These are phyloP conservation scores for Pelargonium nanum DNA, from an alignment of 345 rosid genomes.

Conservation along the genomic window DNA sequence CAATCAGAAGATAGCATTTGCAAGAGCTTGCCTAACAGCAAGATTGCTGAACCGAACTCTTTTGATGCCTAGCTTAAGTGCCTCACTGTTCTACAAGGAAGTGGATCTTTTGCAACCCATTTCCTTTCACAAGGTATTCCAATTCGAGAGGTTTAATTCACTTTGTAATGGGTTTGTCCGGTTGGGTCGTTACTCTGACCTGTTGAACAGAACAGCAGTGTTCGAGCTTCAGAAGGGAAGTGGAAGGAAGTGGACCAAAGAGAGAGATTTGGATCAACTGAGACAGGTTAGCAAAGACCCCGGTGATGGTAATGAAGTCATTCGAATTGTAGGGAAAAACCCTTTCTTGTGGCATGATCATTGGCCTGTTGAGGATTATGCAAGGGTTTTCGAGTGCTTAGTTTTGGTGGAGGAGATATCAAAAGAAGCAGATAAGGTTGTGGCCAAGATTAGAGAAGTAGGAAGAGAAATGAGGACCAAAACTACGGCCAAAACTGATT, in stretches of 20 bases:
- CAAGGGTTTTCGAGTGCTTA: constrained; percentile 75
- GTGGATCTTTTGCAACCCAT: constrained; percentile 66
- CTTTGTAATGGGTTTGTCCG: constrained; percentile 65
- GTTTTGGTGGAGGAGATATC: constrained; percentile 62
- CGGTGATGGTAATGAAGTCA: constrained; percentile 48
- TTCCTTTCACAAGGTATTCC: constrained; percentile 68
- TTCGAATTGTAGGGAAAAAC: constrained; percentile 65
- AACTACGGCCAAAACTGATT: constrained; percentile 1
- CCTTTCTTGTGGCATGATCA: constrained; percentile 99
- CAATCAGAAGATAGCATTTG: constrained; percentile 95
- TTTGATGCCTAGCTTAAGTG: constrained; percentile 85
- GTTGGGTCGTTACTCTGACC: constrained; percentile 50
- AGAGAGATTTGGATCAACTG: constrained; percentile 72
- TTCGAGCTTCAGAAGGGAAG: constrained; percentile 73
- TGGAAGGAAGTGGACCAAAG: constrained; percentile 87
- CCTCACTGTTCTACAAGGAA: constrained; percentile 91
- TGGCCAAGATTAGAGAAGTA: constrained; percentile 50
- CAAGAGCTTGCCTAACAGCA: constrained; percentile 89
- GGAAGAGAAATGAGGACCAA: constrained; percentile 31
- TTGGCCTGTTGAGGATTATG: constrained; percentile 90
- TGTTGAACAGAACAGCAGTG: constrained; percentile 30
- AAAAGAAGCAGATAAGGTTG: constrained; percentile 68
- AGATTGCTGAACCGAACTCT: constrained; percentile 79
- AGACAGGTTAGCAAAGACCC: constrained; percentile 25
- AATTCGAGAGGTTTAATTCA: constrained; percentile 58